phyloP scores from a whole-genome alignment of 257 asterid genomes.

The Solanum megistacrolobum region DNA sequence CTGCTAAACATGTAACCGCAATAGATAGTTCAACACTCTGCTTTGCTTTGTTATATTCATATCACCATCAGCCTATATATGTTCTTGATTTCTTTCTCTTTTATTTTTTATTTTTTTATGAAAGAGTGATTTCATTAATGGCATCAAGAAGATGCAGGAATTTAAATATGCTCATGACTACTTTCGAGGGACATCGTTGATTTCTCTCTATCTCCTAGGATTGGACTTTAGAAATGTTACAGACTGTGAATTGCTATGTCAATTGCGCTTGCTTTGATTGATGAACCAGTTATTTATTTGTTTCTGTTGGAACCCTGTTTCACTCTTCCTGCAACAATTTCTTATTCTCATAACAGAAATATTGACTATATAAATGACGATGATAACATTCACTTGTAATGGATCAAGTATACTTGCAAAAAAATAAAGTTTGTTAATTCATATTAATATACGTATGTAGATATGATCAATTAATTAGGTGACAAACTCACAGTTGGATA shows the following conservation, averaged over 20 bases:
- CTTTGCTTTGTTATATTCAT: background rate
- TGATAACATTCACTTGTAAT: background rate
- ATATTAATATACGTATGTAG: background rate
- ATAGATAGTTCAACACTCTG: background rate
- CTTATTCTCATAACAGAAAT: background rate
- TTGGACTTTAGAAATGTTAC: background rate
- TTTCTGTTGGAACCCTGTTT: slow-evolving; percentile 84
- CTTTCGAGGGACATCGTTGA: background rate
- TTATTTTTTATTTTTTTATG: background rate
- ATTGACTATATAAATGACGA: slow-evolving; percentile 1
- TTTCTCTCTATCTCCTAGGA: background rate
- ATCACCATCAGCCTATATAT: background rate
- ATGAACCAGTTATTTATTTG: slow-evolving; percentile 50
- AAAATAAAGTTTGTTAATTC: background rate
- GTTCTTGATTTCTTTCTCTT: background rate
- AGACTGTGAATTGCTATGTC: background rate
- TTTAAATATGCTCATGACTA: background rate
- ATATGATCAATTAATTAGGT: background rate
- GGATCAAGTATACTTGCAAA: background rate
- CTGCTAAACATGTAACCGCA: background rate
- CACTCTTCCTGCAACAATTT: slow-evolving; percentile 31
- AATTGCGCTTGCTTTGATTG: slow-evolving; percentile 3
- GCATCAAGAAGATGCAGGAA: background rate
- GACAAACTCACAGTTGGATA: slow-evolving; percentile 62
- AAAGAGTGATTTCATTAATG: background rate